These are phyloP conservation scores for Sphagnum magellanicum DNA, from an alignment of 228 moss, liverwort and hornwort genomes.

Conservation along the genomic window DNA sequence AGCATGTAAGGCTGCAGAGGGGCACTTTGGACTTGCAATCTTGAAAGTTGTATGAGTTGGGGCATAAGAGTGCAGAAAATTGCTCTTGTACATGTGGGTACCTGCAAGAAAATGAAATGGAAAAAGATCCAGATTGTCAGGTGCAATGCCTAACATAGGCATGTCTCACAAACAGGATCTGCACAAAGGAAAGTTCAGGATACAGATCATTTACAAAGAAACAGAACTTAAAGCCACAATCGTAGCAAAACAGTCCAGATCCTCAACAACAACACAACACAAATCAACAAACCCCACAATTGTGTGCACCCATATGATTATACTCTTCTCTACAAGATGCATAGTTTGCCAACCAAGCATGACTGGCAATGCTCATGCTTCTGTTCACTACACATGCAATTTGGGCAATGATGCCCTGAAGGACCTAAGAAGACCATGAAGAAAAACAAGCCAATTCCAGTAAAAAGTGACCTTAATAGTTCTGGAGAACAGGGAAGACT, in stretches of 20 bases:
- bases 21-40: slow-evolving; percentile 75
- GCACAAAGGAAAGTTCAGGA: too few relatives aligned
- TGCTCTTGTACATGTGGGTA: slow-evolving; percentile 69
- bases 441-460: neutral
- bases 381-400: neutral
- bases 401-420: neutral
- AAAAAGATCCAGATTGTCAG: neutral
- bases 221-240: too few relatives aligned
- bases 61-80: slow-evolving; percentile 78
- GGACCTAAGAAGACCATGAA: neutral
- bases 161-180: too few relatives aligned
- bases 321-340: too few relatives aligned
- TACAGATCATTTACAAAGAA: too few relatives aligned
- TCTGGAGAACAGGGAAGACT: neutral
- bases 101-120: slow-evolving; percentile 11
- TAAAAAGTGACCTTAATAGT: neutral
- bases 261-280: too few relatives aligned
- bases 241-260: too few relatives aligned
- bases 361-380: neutral
- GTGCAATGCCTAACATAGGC: neutral
- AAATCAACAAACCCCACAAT: too few relatives aligned
- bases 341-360: too few relatives aligned
- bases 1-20: slow-evolving; percentile 91
- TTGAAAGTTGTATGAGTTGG: slow-evolving; percentile 64
- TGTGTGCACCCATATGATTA: too few relatives aligned